Evolutionary conservation across 306 rosid species (phyloP), one percentile per base, ranked within the genome.

Genomic region (Corylus americana): DNA sequence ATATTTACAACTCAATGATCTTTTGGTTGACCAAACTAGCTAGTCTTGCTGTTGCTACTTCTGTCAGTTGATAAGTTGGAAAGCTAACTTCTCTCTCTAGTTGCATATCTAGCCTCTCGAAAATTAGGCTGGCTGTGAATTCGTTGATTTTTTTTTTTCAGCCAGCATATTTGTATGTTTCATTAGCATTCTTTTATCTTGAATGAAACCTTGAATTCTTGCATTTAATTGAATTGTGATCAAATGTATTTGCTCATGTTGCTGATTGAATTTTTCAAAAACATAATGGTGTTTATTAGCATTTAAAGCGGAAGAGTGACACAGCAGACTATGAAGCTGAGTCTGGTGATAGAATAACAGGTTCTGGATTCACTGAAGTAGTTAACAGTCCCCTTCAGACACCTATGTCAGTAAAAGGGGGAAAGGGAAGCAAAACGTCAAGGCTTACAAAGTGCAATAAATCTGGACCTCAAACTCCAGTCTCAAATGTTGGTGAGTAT

Each of bases 381-480:
- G 88, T 68, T 64, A 86, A 74, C 75, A 84, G 86, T 80, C 68
- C 90, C 63, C 81, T 87, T 76, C 97, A 88, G 80, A 92, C 97
- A 35, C 97, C 97, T 64, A 83, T 75, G 55, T 87, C 98, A 49
- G 85, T 81, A 74, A 94, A 90, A 85, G 81, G 31, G 22, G 92
- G 90, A 68, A 95, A 89, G 87, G 91, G 89, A 77, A 86, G 82
- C 85, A 95, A 92, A 84, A 83, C 90, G 51, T 87, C 97, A 73
- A 92, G 94, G 87, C 68, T 87, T 71, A 85, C 90, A 20, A 95
- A 91, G 86, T 87, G 86, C 85, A 89, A 70, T 79, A 95, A 75
- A 85, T 75, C 97, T 77, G 97, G 92, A 83, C 88, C 89, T 57
- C 95, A 85, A 81, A 92, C 96, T 80, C 90, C 96, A 47, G 87